Conservation (phyloP, 257 asterid species). For the Oldenlandia corymbosa region DNA sequence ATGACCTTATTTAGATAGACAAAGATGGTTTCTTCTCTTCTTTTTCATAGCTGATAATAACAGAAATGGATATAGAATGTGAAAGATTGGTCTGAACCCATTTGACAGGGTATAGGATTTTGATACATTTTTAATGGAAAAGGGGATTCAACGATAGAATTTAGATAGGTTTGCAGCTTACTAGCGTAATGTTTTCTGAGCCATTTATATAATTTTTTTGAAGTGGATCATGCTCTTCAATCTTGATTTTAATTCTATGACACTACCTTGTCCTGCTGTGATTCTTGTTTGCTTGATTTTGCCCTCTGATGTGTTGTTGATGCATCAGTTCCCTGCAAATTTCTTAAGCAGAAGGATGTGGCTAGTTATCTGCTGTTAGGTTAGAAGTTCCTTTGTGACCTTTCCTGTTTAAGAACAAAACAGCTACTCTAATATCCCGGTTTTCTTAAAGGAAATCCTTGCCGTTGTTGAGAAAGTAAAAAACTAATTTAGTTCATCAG, state of each 20-base stretch:
- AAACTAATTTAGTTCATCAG: too few species aligned
- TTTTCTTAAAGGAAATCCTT: too few species aligned
- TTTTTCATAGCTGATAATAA: background rate
- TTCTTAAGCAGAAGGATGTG: background rate
- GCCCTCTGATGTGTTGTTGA: background rate
- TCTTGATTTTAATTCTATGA: too few species aligned
- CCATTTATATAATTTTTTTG: background rate
- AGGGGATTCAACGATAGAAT: slow-evolving; percentile 9
- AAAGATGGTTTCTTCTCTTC: slow-evolving; percentile 5
- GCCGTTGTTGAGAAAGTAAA: too few species aligned
- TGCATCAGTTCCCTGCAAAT: background rate
- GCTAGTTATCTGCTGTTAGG: too few species aligned
- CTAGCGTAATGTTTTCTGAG: background rate
- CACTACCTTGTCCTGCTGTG: too few species aligned
- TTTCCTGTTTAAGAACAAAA: too few species aligned
- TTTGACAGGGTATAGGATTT: background rate
- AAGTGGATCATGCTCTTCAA: background rate
- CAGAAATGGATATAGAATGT: slow-evolving; percentile 19
- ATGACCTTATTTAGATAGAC: slow-evolving; percentile 5
- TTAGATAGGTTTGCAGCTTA: slow-evolving; percentile 2
- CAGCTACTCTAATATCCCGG: too few species aligned
- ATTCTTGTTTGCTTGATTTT: background rate
- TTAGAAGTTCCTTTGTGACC: too few species aligned
- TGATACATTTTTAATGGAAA: background rate
- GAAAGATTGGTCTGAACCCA: slow-evolving; percentile 8